Evolutionary conservation across 768 basidiomycete species (phyloP), one percentile per base, ranked within the genome.

Genomic region (Mycena kentingensis): DNA sequence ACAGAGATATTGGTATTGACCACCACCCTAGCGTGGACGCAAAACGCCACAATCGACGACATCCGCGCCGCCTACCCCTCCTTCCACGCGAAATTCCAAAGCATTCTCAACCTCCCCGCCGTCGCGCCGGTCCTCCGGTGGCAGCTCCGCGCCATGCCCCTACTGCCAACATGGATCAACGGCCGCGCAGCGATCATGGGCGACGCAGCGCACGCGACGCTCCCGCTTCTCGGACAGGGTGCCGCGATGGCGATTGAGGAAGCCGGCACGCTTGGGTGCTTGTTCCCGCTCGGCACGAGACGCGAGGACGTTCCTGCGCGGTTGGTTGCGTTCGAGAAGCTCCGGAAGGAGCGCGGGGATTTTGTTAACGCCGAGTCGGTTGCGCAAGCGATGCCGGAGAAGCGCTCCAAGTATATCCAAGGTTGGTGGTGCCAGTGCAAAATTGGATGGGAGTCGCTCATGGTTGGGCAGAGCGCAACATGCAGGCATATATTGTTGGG

Each of bases 221-320:
- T 57, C 1, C 63, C 66, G 4, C 44, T 55, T 24, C 38, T 61
- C 15, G 66, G 63, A 7, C 62, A 63, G 36, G 63, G 66, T 19
- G 66, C 65, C 16, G 66, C 56, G 26, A 52, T 63, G 29, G 66
- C 63, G 1, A 52, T 65, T 36, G 66, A 67, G 47, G 65, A 57
- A 27, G 55, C 59, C 8, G 52, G 29, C 1, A 45, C 52, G 4
- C 52, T 58, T 2, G 57, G 57, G 12, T 49, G 38, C 28, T 39
- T 58, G 37, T 34, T 58, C 18, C 57, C 57, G 3, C 38, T 42
- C n/a, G 57, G 57, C 2, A 54, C 57, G n/a, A 50, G n/a, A 41
- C 42, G 28, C 8, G 57, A 54, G 19, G 52, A 58, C 3, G 49
- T 58, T 4, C 52, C 57, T 21, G 31, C 13, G 12, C 44, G 57